Conservation (phyloP, 176 grass and related monocot genomes). For the Alloteropsis semialata region DNA sequence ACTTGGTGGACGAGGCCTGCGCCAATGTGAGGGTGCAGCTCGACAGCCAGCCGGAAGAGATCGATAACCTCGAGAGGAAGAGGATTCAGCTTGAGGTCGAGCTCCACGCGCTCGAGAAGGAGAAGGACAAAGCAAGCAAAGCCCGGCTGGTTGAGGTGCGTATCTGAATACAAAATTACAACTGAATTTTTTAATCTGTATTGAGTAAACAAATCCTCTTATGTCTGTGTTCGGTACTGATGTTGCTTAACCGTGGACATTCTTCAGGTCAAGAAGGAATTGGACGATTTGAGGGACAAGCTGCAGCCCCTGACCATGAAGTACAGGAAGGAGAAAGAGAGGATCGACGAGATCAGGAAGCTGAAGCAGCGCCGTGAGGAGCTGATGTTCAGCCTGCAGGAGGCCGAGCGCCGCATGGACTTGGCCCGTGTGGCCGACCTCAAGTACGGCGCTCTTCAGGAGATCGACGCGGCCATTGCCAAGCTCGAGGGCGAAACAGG, state of each 20-base stretch:
- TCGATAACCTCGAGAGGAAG: conserved; percentile 44
- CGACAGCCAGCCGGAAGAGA: conserved; percentile 58
- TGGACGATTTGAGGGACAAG: conserved; percentile 67
- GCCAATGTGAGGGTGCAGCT: conserved; percentile 56
- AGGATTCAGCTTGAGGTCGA: conserved; percentile 46
- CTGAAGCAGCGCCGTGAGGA: conserved; percentile 63
- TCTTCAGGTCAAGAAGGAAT: conserved; percentile 54
- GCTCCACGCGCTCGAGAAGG: conserved; percentile 48
- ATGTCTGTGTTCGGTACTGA: neutral
- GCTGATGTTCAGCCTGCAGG: conserved; percentile 49
- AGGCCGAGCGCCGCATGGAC: conserved; percentile 59
- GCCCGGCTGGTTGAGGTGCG: conserved; percentile 45
- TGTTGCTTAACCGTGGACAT: neutral
- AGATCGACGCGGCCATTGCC: conserved; percentile 45
- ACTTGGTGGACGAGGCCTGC: conserved; percentile 73
- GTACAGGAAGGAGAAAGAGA: conserved; percentile 58
- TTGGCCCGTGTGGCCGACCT: conserved; percentile 63
- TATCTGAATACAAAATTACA: neutral
- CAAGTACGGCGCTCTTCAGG: conserved; percentile 50
- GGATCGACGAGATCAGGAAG: conserved; percentile 52
- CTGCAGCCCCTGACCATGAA: conserved; percentile 51
- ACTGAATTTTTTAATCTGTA: neutral
- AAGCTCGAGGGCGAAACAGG: conserved; percentile 56
- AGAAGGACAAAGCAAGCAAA: conserved; percentile 56
- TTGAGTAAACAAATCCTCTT: neutral